A percentile compares a stretch with the other conserved stretches of the same genome.
Conservation (phyloP, 2,329 filamentous ascomycete genomes). For the Cercospora citrullina region DNA sequence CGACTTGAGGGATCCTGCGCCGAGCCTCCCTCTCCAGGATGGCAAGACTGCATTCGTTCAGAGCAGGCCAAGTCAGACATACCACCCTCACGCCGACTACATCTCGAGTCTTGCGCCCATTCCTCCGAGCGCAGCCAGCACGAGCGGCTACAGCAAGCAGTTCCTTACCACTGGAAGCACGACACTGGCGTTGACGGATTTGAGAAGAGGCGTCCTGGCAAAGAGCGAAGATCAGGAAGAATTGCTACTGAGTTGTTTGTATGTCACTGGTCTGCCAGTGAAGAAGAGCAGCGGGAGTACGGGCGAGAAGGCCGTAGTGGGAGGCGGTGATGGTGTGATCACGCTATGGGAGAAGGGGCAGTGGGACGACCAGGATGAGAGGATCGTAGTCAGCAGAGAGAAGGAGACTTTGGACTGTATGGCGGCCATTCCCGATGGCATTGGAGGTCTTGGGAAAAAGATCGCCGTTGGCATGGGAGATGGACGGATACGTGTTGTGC, state of each 20-base stretch:
- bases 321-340: conserved; percentile 76
- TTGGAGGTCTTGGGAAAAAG: conserved; percentile 68
- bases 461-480: conserved; percentile 80
- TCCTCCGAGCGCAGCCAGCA: conserved; percentile 75
- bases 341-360: conserved; percentile 92
- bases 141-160: conserved; percentile 87
- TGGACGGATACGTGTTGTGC: conserved; percentile 74
- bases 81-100: conserved; percentile 88
- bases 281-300: conserved; percentile 63
- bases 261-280: conserved; percentile 73
- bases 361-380: conserved; percentile 94
- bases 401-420: conserved; percentile 79
- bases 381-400: conserved; percentile 69
- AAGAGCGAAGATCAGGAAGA: conserved; percentile 94
- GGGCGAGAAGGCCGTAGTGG: conserved; percentile 73
- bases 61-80: conserved; percentile 71
- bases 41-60: conserved; percentile 48
- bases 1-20: conserved; percentile 66
- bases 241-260: conserved; percentile 78
- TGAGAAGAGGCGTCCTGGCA: conserved; percentile 80
- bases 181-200: conserved; percentile 84
- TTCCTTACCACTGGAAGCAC: conserved; percentile 93
- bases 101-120: conserved; percentile 84
- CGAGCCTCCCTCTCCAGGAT: conserved; percentile 41
- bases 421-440: conserved; percentile 66